Evolutionary conservation across 495 filamentous ascomycete species (phyloP).

Genomic region (Penicillium coprophilum): DNA sequence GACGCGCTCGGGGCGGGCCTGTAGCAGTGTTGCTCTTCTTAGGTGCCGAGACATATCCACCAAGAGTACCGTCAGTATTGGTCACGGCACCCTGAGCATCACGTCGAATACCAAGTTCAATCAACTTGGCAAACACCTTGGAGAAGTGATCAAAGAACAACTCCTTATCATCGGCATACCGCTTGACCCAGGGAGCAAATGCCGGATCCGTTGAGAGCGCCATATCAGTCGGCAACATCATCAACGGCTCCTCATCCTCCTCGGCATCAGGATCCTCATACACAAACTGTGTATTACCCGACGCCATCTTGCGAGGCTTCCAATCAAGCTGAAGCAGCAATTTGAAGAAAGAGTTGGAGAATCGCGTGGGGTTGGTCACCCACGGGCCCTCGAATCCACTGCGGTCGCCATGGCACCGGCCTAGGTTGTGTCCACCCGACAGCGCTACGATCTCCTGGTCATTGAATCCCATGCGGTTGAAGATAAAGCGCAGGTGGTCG

Average conservation of each 20-base stretch:
- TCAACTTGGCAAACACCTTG: slow-evolving; percentile 60
- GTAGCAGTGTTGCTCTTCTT: slow-evolving; percentile 55
- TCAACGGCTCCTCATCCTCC: slow-evolving; percentile 49
- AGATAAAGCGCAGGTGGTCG: slow-evolving; percentile 58
- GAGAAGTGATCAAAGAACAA: slow-evolving; percentile 61
- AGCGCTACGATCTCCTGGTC: slow-evolving; percentile 64
- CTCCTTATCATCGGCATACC: slow-evolving; percentile 60
- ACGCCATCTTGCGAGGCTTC: slow-evolving; percentile 51
- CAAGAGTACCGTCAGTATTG: slow-evolving; percentile 53
- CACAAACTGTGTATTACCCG: slow-evolving; percentile 58
- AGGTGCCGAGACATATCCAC: slow-evolving; percentile 57
- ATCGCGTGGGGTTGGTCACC: slow-evolving; percentile 64
- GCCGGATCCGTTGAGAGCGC: slow-evolving; percentile 39
- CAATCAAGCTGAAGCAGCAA: slow-evolving; percentile 55
- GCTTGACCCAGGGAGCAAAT: slow-evolving; percentile 53
- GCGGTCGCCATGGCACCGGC: slow-evolving; percentile 60
- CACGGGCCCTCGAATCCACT: slow-evolving; percentile 61
- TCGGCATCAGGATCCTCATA: slow-evolving; percentile 58
- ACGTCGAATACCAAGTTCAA: slow-evolving; percentile 58
- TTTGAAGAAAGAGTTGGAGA: slow-evolving; percentile 63
- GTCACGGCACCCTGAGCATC: slow-evolving; percentile 50
- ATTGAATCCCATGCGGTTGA: slow-evolving; percentile 64
- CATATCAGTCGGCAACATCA: slow-evolving; percentile 56
- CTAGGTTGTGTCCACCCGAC: slow-evolving; percentile 60
- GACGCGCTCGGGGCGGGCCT: slow-evolving; percentile 35